Evolutionary conservation across 2,329 filamentous ascomycete genomes (phyloP), one percentile per base, ranked within the genome.

Genomic region (Fusarium clavum): DNA sequence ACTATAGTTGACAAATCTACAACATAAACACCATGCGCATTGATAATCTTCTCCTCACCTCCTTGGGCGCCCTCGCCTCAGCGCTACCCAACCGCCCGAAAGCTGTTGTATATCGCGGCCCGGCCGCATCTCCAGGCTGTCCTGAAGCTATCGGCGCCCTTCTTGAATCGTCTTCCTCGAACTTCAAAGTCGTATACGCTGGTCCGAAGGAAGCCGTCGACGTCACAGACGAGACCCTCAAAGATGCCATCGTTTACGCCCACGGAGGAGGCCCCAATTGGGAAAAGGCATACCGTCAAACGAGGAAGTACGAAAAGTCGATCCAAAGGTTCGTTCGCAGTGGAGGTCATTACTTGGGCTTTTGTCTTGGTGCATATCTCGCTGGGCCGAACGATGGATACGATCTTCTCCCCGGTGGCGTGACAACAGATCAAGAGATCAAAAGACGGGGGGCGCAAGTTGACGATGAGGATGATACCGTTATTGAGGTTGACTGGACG

Each of bases 51-150:
- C 3, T 64, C 6, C 14, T n/a, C 0, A 7, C 25, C 10, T 44
- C 45, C 1, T 16, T 64, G n/a, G 51, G 22, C 1, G 30, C 48
- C 2, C 30, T 64, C 8, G 29, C 52, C 4, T 41, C 40, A 6
- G 41, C 60, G 0, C 6, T 44, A 0, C 4, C 9, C 7, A 41
- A 29, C 14, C 60, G 60, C 3, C 61, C 61, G 1, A 64, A 59
- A 6, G 61, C 61, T 9, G 60, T 64, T 0, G 45, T 64, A 2
- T 64, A 64, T 13, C 61, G 61, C 6, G 61, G 61, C 3, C 60
- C 61, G 8, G 61, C 61, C 2, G 45, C 61, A 16, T 64, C 38
- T 1, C 20, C 40, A 20, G 61, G 60, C 1, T 64, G 60, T 13
- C 61, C 61, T 1, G 60, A 64, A n/a, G 52, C 60, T 2, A 22